Evolutionary conservation across 2,329 filamentous ascomycete genomes (phyloP).

Genomic region (Arthrobotrys sphaeroides): DNA sequence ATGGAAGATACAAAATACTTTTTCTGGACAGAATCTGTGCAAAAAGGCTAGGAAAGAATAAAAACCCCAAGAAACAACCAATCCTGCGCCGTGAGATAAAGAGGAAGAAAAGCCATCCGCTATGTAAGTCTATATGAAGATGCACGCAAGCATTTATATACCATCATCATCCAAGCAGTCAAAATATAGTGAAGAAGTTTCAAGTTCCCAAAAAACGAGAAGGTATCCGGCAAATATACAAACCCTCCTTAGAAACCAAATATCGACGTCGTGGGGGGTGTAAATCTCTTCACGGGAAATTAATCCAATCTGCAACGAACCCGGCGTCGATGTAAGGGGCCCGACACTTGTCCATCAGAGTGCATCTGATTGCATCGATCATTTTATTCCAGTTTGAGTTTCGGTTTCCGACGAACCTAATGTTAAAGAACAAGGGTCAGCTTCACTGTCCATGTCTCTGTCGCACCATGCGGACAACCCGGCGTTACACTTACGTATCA

Average conservation of each 20-base stretch:
- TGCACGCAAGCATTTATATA: conserved; percentile 2
- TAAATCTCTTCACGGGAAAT: conserved; percentile 34
- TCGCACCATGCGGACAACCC: not conserved
- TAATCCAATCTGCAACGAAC: conserved; percentile 44
- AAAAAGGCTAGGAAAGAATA: not conserved
- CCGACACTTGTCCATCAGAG: conserved; percentile 44
- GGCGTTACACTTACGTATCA: conserved; percentile 40
- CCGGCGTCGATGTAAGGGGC: conserved; percentile 46
- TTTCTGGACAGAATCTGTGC: not conserved
- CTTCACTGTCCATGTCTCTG: not conserved
- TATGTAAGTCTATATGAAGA: conserved; percentile 15
- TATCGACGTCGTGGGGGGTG: not conserved
- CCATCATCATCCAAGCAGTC: not conserved
- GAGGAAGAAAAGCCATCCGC: not conserved
- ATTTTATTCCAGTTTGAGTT: conserved; percentile 53
- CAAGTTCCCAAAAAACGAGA: not conserved
- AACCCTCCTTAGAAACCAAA: not conserved
- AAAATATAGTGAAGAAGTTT: not conserved
- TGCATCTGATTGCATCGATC: conserved; percentile 48
- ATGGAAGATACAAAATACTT: not conserved
- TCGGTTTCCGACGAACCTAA: conserved; percentile 46
- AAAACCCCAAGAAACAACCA: not conserved
- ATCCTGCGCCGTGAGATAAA: not conserved
- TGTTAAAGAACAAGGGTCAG: not conserved
- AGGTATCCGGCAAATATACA: not conserved